Evolutionary conservation across 148 eudicot genomes (phyloP).

Genomic region (Dysphania ambrosioides): DNA sequence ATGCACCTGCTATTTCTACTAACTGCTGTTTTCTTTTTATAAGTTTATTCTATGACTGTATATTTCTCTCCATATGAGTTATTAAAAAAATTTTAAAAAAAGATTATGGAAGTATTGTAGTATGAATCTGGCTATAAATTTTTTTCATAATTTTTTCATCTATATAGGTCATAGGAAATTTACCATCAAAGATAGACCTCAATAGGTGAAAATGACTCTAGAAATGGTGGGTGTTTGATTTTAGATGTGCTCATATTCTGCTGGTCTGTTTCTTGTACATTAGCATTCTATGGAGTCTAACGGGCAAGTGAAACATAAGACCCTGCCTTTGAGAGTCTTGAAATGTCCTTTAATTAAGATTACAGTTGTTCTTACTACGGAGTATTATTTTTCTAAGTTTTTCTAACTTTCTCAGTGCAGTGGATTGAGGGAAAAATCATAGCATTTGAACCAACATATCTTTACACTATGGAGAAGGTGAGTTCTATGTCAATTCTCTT

Average conservation of each 20-base stretch:
- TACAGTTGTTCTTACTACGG: not conserved
- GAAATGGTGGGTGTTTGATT: no score
- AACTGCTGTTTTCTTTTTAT: no score
- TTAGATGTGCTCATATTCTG: not conserved
- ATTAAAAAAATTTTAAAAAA: no score
- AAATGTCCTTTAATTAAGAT: not conserved
- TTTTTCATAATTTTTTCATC: no score
- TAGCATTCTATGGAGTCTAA: not conserved
- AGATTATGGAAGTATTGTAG: no score
- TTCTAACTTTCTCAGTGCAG: constrained; percentile 63
- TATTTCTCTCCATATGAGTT: no score
- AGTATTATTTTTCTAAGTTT: constrained; percentile 24
- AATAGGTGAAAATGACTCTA: no score
- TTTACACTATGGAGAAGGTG: constrained; percentile 91
- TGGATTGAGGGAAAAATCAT: constrained; percentile 86
- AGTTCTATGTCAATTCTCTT: not conserved
- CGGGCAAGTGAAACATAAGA: not conserved
- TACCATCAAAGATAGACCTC: no score
- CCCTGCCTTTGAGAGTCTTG: not conserved
- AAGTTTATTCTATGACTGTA: no score
- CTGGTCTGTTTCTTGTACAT: not conserved
- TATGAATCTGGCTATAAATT: no score
- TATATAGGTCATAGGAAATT: no score
- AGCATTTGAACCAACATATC: constrained; percentile 87
- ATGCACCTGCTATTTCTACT: no score